Conservation (phyloP, 192 early-diverging fungal genomes). For the Coemansia sp. region DNA sequence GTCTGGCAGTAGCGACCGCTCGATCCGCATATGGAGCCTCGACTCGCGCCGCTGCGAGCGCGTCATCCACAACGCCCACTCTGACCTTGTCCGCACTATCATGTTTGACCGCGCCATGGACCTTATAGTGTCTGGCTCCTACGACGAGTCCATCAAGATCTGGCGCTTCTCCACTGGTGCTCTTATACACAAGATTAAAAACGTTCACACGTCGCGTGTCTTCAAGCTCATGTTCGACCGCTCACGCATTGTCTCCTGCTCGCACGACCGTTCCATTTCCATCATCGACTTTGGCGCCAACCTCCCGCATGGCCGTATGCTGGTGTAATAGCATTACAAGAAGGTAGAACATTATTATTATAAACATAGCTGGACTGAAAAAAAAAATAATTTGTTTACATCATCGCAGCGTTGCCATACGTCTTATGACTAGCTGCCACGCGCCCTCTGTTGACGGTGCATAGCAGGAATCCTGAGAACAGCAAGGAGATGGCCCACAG, state of each 20-base stretch:
- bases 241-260: constrained; percentile 81
- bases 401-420: not conserved
- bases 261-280: constrained; percentile 61
- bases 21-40: constrained; percentile 79
- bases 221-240: constrained; percentile 83
- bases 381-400: not conserved
- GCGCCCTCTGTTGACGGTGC: constrained; percentile 28
- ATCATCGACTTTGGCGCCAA: constrained; percentile 47
- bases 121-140: constrained; percentile 81
- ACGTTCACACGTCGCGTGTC: constrained; percentile 66
- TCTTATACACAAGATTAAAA: constrained; percentile 58
- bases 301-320: constrained; percentile 31
- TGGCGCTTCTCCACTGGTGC: constrained; percentile 77
- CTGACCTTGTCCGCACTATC: constrained; percentile 44
- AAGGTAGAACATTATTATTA: not conserved
- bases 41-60: constrained; percentile 57
- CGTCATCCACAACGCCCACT: constrained; percentile 49
- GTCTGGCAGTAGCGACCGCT: constrained; percentile 78
- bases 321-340: constrained; percentile 2
- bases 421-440: not conserved
- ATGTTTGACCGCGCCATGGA: constrained; percentile 41
- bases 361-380: not conserved
- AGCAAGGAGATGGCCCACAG: constrained; percentile 44
- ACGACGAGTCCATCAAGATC: constrained; percentile 85
- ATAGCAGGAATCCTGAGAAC: constrained; percentile 42